Evolutionary conservation across 805 yeast genomes (phyloP), one percentile per base, ranked within the genome.

Genomic region (Kurtzmaniella fragi): DNA sequence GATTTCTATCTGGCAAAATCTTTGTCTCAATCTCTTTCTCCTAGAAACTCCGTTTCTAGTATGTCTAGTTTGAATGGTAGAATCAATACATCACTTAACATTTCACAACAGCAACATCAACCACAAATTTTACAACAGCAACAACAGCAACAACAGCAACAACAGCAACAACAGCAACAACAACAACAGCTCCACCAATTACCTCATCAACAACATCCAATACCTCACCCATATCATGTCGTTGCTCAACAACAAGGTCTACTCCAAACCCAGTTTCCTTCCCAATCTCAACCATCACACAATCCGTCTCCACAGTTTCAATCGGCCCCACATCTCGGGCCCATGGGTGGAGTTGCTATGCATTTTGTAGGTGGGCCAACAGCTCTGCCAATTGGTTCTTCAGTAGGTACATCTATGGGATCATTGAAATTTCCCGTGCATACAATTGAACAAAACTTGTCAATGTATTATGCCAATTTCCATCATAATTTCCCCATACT

Each of bases 401-500:
- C 25, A 5, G 25, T 20, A 8, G 25, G 25, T 20, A 5, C 5
- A 20, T 20, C 25, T 20, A 8, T 20, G 8, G 25, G 8, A 14
- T 40, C 26, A 33, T 39, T 37, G 13, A 40, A 35, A 4, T 13
- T 23, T 15, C 20, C 40, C 17, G 45, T 46, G 17, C 46, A 53
- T 35, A 35, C 50, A 6, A 38, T 67, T 7, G 70, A 67, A 23
- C 41, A 44, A 14, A 67, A 66, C 45, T 41, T 72, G 14, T 64
- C 61, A 28, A 40, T 58, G 4, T 76, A 75, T 48, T 76, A 72
- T 46, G 32, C 58, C 6, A 65, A 59, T 32, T 62, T 70, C 47
- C 80, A 76, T 46, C 39, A 43, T 1, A 63, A 58, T 33, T 70
- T 72, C 44, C 79, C 80, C 6, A 53, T 76, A 3, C 54, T 77